A percentile compares a stretch with the other conserved stretches of the same genome.
phyloP scores from a whole-genome alignment of 805 yeast genomes.

The Maudiozyma saulgeensis region DNA sequence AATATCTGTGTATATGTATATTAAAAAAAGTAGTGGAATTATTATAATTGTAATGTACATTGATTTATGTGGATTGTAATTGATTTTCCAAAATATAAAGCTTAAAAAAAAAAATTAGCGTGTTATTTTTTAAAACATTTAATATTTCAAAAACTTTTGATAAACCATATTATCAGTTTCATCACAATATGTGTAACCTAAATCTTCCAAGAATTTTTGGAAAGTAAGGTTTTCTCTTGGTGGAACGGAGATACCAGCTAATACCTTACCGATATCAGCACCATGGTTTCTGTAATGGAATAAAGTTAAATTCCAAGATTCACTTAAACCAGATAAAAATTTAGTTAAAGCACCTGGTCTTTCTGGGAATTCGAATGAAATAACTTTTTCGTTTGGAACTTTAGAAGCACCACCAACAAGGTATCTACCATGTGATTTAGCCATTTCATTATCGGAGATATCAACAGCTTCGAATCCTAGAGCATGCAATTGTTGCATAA shows the following conservation, averaged over 20 bases:
- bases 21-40: background rate
- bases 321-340: constrained; percentile 62
- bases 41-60: background rate
- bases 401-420: constrained; percentile 84
- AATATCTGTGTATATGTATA: background rate
- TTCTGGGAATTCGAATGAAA: constrained; percentile 91
- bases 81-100: too few species aligned
- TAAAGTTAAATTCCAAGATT: constrained; percentile 83
- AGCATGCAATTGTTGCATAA: constrained; percentile 48
- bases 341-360: constrained; percentile 88
- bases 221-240: constrained; percentile 54
- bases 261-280: constrained; percentile 83
- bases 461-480: constrained; percentile 70
- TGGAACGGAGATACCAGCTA: constrained; percentile 86
- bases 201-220: constrained; percentile 52
- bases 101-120: too few species aligned
- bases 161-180: constrained; percentile 86
- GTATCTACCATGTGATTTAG: constrained; percentile 93
- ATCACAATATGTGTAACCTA: constrained; percentile 70
- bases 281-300: constrained; percentile 98
- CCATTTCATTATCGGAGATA: constrained; percentile 86
- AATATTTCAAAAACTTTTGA: constrained; percentile 54
- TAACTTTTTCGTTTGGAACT: constrained; percentile 65
- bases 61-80: background rate
- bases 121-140: background rate